These are phyloP conservation scores for Cerrena zonata DNA, from an alignment of 1,284 basidiomycete genomes.

Conservation along the genomic window DNA sequence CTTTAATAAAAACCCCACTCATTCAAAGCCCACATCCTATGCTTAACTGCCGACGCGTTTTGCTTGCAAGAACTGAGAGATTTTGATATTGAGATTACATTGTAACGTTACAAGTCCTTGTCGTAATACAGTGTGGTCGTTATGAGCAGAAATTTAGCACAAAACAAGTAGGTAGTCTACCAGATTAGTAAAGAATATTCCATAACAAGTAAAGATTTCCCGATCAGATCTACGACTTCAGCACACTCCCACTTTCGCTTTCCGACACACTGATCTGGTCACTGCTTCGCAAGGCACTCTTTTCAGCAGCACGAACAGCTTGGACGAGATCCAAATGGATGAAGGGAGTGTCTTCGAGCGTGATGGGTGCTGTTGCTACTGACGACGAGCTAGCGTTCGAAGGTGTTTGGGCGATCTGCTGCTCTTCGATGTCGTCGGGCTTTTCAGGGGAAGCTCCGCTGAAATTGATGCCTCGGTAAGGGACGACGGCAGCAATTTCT, in stretches of 20 bases:
- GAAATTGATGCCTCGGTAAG: slow-evolving; percentile 43
- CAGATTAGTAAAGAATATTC: neutral
- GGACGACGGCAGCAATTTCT: slow-evolving; percentile 73
- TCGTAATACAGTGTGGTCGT: too few relatives aligned
- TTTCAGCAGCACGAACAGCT: slow-evolving; percentile 71
- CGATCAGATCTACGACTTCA: neutral
- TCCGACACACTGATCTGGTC: neutral
- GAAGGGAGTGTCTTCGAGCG: slow-evolving; percentile 66
- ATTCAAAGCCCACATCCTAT: too few relatives aligned
- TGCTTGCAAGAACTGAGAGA: too few relatives aligned
- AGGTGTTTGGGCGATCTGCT: neutral
- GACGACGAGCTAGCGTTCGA: neutral
- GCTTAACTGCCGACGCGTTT: too few relatives aligned
- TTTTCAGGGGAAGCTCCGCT: slow-evolving; percentile 1
- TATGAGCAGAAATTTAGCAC: too few relatives aligned
- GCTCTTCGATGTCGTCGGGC: slow-evolving; percentile 23
- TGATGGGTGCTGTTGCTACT: slow-evolving; percentile 32
- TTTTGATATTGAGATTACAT: too few relatives aligned
- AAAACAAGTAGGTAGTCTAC: neutral
- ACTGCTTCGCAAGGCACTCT: slow-evolving; percentile 8
- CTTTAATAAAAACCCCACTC: too few relatives aligned
- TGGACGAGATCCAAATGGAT: slow-evolving; percentile 81
- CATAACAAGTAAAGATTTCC: neutral
- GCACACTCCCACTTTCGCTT: neutral
- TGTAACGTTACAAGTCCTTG: too few relatives aligned